Evolutionary conservation across 75 land plant genomes (phyloP).

Genomic region (Pinus taeda): DNA sequence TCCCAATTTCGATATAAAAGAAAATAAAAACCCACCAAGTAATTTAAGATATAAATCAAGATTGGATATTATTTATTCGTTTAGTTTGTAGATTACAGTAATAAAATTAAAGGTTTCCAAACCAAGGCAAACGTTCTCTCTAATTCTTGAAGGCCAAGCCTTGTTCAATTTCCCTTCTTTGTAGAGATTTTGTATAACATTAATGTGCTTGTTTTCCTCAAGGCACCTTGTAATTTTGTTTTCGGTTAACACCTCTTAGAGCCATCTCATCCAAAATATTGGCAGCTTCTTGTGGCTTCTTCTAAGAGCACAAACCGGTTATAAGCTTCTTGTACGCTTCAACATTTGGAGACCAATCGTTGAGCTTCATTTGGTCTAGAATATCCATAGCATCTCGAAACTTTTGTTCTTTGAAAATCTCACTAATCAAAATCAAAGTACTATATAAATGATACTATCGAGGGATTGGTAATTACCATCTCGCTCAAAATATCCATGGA

Average conservation of each 20-base stretch:
- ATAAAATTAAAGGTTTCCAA: slow-evolving; percentile 36
- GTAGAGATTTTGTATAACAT: slow-evolving; percentile 42
- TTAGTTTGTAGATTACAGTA: too few species aligned
- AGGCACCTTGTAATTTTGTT: slow-evolving; percentile 37
- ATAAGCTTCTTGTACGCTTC: slow-evolving; percentile 39
- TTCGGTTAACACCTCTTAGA: slow-evolving; percentile 37
- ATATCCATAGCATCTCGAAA: slow-evolving; percentile 51
- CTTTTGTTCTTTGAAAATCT: slow-evolving; percentile 50
- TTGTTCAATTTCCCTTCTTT: slow-evolving; percentile 10
- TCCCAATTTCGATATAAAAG: too few species aligned
- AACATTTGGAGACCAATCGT: slow-evolving; percentile 62
- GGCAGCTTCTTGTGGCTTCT: slow-evolving; percentile 39
- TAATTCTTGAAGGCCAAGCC: slow-evolving; percentile 23
- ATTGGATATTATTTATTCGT: too few species aligned
- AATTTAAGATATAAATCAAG: too few species aligned
- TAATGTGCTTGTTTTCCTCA: slow-evolving; percentile 40
- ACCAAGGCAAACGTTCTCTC: slow-evolving; percentile 23
- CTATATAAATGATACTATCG: slow-evolving; percentile 46
- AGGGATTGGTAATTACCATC: slow-evolving; percentile 32
- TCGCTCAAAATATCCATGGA: slow-evolving; percentile 39
- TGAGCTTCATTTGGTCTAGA: slow-evolving; percentile 66
- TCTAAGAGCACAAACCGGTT: slow-evolving; percentile 21
- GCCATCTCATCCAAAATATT: slow-evolving; percentile 61
- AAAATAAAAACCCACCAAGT: neutral
- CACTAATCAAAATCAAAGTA: slow-evolving; percentile 47